Evolutionary conservation across 345 rosid species (phyloP), one percentile per base, ranked within the genome.

Genomic region (Boechera stricta): DNA sequence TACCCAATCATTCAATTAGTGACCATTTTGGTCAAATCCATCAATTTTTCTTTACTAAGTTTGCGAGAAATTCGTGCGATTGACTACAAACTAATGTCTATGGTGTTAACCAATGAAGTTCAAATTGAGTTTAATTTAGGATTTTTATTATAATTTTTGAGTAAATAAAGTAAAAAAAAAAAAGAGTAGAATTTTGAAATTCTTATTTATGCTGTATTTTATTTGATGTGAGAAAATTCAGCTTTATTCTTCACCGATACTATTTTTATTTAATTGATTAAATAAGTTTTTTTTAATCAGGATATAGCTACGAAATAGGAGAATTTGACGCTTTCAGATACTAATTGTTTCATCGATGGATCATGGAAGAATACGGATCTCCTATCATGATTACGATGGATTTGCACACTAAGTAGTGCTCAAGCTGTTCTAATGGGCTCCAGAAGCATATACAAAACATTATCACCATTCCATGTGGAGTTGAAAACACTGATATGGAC

Each of bases 181-280:
- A 7, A 28, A 4, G 48, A 38, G 5, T 21, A 36, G 28, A 66
- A n/a, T n/a, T n/a, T 28, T 11, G 4, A 4, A 18, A 61, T 10
- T 13, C 29, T 29, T 15, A 28, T 5, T 36, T 36, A 12, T 7
- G 24, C 3, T 54, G 8, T 33, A 71, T 48, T 33, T 16, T 59
- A 59, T 26, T 49, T 18, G 4, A 49, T 36, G 21, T 51, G 69
- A 38, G 13, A 31, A 38, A 36, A n/a, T 3, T 11, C n/a, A 52
- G 10, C 55, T 53, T 53, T 24, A 31, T 41, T 26, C 35, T 74
- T 64, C 64, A 32, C n/a, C 29, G 33, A 45, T 44, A 33, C 18
- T 1, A 48, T 16, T 26, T 64, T 48, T 57, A 56, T 66, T 64
- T 56, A 13, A 36, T 48, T 75, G 11, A 31, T 67, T 31, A 21